Percentiles rank a stretch among this genome's conserved stretches.
phyloP scores from a whole-genome alignment of 805 yeast species.

The Pichia thaimueangensis region DNA sequence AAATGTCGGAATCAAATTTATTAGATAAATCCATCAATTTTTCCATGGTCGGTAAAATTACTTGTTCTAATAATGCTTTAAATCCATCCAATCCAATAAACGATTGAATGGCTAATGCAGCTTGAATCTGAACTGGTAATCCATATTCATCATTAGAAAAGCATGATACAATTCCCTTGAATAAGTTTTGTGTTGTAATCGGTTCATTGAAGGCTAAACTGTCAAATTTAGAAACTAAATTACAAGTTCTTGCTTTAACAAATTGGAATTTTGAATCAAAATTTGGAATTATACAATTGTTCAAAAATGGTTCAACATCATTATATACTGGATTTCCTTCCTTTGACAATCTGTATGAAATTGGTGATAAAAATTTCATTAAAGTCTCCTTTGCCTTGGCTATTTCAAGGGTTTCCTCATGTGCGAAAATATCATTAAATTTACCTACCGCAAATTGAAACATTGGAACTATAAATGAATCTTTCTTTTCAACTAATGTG shows the following conservation, averaged over 20 bases:
- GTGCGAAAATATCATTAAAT: constrained; percentile 33
- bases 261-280: constrained; percentile 57
- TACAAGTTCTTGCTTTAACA: constrained; percentile 69
- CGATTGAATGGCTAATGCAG: constrained; percentile 80
- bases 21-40: constrained; percentile 67
- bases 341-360: constrained; percentile 51
- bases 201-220: constrained; percentile 45
- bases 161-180: constrained; percentile 41
- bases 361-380: constrained; percentile 68
- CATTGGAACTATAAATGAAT: constrained; percentile 52
- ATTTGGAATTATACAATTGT: constrained; percentile 62
- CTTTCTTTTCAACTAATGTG: constrained; percentile 65
- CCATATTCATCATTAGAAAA: constrained; percentile 41
- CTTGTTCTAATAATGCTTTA: constrained; percentile 56
- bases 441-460: constrained; percentile 52
- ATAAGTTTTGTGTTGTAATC: constrained; percentile 32
- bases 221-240: constrained; percentile 59
- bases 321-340: constrained; percentile 50
- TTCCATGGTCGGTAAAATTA: constrained; percentile 79
- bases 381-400: constrained; percentile 74
- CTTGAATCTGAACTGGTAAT: constrained; percentile 74
- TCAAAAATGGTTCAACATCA: constrained; percentile 66
- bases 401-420: constrained; percentile 37
- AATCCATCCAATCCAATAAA: constrained; percentile 61
- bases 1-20: constrained; percentile 78